Conservation (phyloP, 2,329 filamentous ascomycete species). For the Aspergillus pseudoglaucus region DNA sequence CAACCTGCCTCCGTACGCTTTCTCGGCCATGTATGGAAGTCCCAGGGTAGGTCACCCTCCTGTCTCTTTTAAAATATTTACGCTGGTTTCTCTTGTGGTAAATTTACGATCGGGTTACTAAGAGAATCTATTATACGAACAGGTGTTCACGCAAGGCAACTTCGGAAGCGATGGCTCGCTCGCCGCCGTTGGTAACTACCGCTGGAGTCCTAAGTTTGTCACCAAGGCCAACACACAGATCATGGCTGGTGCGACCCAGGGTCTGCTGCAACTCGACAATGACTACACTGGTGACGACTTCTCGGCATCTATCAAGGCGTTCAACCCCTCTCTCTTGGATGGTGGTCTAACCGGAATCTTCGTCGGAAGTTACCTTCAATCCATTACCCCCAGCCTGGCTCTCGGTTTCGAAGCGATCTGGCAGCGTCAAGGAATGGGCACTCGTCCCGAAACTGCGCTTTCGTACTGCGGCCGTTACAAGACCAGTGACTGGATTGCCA, state of each 20-base stretch:
- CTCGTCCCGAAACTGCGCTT: slow-evolving; percentile 83
- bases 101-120: slow-evolving; percentile 1
- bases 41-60: slow-evolving; percentile 63
- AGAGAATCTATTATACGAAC: slow-evolving; percentile 7
- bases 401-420: slow-evolving; percentile 89
- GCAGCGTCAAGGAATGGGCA: slow-evolving; percentile 76
- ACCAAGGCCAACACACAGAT: slow-evolving; percentile 86
- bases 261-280: slow-evolving; percentile 89
- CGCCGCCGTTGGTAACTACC: slow-evolving; percentile 84
- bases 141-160: slow-evolving; percentile 95
- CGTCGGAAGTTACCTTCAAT: slow-evolving; percentile 92
- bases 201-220: slow-evolving; percentile 73
- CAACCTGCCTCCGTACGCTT: slow-evolving; percentile 81
- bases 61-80: background rate
- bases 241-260: slow-evolving; percentile 66
- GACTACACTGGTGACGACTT: slow-evolving; percentile 94
- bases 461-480: slow-evolving; percentile 93
- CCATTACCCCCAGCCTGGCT: slow-evolving; percentile 77
- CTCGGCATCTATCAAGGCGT: slow-evolving; percentile 81
- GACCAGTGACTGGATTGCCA: slow-evolving; percentile 85
- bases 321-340: slow-evolving; percentile 92
- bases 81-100: background rate
- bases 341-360: slow-evolving; percentile 91
- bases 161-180: slow-evolving; percentile 88
- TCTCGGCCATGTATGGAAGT: slow-evolving; percentile 88